Base-by-base conservation (phyloP, 2,329 filamentous ascomycete genomes). In the Cladosporium sp. region DNA sequence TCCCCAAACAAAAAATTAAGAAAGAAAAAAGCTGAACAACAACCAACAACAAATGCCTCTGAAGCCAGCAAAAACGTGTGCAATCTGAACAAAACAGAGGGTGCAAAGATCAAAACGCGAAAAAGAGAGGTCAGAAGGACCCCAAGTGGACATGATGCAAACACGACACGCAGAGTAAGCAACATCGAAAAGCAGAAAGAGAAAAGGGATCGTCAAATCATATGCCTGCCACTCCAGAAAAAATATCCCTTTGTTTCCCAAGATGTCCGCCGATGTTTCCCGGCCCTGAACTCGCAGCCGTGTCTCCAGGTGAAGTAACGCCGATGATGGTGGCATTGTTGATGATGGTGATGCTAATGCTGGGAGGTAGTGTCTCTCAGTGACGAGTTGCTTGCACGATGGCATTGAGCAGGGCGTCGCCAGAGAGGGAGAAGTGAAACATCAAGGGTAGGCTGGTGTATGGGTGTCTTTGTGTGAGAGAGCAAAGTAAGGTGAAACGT, bases 381-480 rank as follows among this genome's bases (percentile, higher is more conserved):
- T 23, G 26, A 11, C 26, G 51, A 32, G 51, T 21, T 32, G n/a
- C 51, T 14, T 21, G 28, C 51, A 5, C 2, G 30, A 54, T 28
- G 26, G 18, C 28, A 54, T 3, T 11, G 7, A 53, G 26, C 49
- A 54, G 16, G 8, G 8, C 25, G 18, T 54, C 18, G 18, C 11
- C 18, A 28, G 51, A 54, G 51, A 32, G 51, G 28, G 7, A 21
- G 51, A 54, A 21, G n/a, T 26, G 30, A 57, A 11, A 39, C 54
- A 57, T 21, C 32, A 39, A 57, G 54, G 54, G 32, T 54, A 57
- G 54, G 32, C 54, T 39, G 56, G 34, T 58, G 36, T 46, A 58
- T 58, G 56, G 36, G 23, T 58, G 56, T 58, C 56, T 58, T 43
- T 46, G 30, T 18, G 56, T 46, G 32, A 25, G 32, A 39, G 21